These are phyloP conservation scores for Cytospora mali DNA, from an alignment of 2,329 filamentous ascomycete genomes.

Conservation along the genomic window DNA sequence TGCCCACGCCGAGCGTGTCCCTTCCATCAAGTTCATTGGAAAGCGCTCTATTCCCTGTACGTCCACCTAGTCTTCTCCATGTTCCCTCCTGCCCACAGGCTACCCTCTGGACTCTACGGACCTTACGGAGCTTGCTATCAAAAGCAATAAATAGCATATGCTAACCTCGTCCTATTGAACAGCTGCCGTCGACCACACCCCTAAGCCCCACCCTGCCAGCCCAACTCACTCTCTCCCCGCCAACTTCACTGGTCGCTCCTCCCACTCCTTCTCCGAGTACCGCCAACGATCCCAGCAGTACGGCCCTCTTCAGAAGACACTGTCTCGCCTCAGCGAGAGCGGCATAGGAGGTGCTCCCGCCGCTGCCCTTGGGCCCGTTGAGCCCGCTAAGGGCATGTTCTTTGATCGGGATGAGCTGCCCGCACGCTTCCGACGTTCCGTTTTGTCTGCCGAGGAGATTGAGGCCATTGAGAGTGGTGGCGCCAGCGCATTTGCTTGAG, in stretches of 20 bases:
- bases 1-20: slow-evolving; percentile 61
- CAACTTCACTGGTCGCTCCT: slow-evolving; percentile 48
- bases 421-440: slow-evolving; percentile 73
- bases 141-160: neutral
- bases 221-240: slow-evolving; percentile 65
- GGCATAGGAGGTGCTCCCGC: slow-evolving; percentile 67
- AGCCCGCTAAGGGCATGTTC: slow-evolving; percentile 71
- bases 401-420: slow-evolving; percentile 93
- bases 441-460: slow-evolving; percentile 81
- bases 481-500: slow-evolving; percentile 60
- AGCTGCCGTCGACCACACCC: slow-evolving; percentile 74
- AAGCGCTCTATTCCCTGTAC: slow-evolving; percentile 61
- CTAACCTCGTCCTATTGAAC: slow-evolving; percentile 25
- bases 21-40: slow-evolving; percentile 65
- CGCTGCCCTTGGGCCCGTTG: slow-evolving; percentile 70
- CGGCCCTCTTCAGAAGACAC: slow-evolving; percentile 68
- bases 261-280: slow-evolving; percentile 73
- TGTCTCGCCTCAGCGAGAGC: slow-evolving; percentile 35
- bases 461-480: slow-evolving; percentile 95
- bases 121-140: neutral
- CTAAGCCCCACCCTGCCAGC: slow-evolving; percentile 72
- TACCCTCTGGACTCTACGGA: neutral
- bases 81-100: neutral
- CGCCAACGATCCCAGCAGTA: slow-evolving; percentile 78
- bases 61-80: slow-evolving; percentile 33